Conservation (phyloP, 2,329 filamentous ascomycete species). For the Coleophoma crateriformis region DNA sequence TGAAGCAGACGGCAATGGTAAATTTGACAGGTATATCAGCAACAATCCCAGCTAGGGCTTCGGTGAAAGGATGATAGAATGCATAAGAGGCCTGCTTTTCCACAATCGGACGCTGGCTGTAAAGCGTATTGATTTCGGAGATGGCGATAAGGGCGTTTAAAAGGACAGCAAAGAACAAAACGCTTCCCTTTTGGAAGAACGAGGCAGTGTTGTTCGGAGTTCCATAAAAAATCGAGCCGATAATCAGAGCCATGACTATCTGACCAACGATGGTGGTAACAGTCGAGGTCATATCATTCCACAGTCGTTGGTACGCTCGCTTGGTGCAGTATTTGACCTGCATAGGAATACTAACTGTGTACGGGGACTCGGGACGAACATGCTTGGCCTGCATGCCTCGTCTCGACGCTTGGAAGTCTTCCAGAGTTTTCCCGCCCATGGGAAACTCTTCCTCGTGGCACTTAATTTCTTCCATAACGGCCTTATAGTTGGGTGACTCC, state of each 20-base stretch:
- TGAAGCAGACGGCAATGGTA: slow-evolving; percentile 68
- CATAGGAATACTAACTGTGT: slow-evolving; percentile 71
- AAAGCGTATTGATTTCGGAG: slow-evolving; percentile 65
- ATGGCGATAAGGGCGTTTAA: slow-evolving; percentile 62
- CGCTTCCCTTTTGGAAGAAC: slow-evolving; percentile 57
- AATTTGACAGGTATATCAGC: slow-evolving; percentile 84
- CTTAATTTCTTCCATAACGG: slow-evolving; percentile 39
- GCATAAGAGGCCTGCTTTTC: slow-evolving; percentile 87
- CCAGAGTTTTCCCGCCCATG: slow-evolving; percentile 25
- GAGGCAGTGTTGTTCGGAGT: slow-evolving; percentile 43
- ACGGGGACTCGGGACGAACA: slow-evolving; percentile 68
- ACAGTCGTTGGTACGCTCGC: slow-evolving; percentile 73
- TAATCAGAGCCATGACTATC: slow-evolving; percentile 52
- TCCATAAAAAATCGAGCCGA: slow-evolving; percentile 61
- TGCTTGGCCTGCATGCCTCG: slow-evolving; percentile 36
- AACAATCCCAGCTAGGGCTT: slow-evolving; percentile 82
- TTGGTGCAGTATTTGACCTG: slow-evolving; percentile 76
- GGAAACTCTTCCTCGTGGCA: slow-evolving; percentile 42
- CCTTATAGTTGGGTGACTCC: slow-evolving; percentile 36
- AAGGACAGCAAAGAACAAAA: slow-evolving; percentile 64
- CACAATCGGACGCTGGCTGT: slow-evolving; percentile 83
- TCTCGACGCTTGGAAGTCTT: slow-evolving; percentile 32
- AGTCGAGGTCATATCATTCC: slow-evolving; percentile 68
- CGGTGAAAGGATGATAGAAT: slow-evolving; percentile 83
- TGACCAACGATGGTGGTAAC: slow-evolving; percentile 37